Evolutionary conservation across 345 rosid species (phyloP).

Genomic region (Erodium maritimum): DNA sequence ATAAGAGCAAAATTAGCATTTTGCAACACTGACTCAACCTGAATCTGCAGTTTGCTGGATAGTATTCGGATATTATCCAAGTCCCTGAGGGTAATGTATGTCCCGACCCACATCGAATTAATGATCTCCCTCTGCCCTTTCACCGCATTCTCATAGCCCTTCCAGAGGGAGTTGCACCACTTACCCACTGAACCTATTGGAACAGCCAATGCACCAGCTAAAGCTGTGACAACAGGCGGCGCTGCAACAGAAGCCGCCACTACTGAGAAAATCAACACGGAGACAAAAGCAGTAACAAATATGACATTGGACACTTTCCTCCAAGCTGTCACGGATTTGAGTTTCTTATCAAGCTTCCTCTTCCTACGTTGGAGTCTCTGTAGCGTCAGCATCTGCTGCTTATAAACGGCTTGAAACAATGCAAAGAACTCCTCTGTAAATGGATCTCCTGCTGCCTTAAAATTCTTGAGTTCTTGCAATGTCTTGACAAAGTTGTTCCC

Average conservation of each 20-base stretch:
- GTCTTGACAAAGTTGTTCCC: conserved; percentile 45
- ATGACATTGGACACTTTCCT: conserved; percentile 61
- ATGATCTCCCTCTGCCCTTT: conserved; percentile 39
- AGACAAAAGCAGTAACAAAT: conserved; percentile 58
- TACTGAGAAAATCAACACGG: conserved; percentile 63
- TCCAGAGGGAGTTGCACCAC: conserved; percentile 69
- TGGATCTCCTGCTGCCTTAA: conserved; percentile 59
- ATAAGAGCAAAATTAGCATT: conserved; percentile 38
- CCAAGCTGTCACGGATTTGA: conserved; percentile 48
- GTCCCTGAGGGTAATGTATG: conserved; percentile 40
- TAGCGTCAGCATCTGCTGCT: conserved; percentile 41
- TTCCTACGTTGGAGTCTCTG: conserved; percentile 29
- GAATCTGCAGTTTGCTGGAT: conserved; percentile 35
- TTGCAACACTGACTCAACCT: conserved; percentile 44
- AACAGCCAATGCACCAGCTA: conserved; percentile 53
- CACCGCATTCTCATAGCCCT: conserved; percentile 34
- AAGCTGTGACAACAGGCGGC: conserved; percentile 54
- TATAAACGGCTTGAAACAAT: conserved; percentile 31
- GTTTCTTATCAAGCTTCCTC: conserved; percentile 47
- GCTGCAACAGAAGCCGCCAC: conserved; percentile 77
- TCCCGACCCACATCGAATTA: conserved; percentile 23
- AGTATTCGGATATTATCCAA: conserved; percentile 47
- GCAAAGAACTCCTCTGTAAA: conserved; percentile 49
- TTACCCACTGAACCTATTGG: conserved; percentile 65
- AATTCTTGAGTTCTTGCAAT: conserved; percentile 45